Conservation (phyloP, 495 filamentous ascomycete genomes). For the Trichoderma erinaceum region DNA sequence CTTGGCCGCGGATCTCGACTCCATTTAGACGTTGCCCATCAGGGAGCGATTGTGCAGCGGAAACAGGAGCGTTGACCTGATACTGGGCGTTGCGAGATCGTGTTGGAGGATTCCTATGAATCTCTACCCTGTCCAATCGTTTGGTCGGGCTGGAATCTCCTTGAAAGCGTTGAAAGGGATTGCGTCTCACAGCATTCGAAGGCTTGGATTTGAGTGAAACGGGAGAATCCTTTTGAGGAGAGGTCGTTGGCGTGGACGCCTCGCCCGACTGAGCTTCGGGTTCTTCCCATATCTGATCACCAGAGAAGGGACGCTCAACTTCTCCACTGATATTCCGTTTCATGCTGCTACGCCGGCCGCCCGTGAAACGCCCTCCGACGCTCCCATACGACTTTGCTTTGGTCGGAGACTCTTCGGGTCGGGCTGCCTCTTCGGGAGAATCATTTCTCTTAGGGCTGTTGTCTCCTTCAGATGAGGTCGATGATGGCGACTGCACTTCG, state of each 20-base stretch:
- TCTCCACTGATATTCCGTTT: conserved; percentile 55
- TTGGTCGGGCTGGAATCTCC: conserved; percentile 36
- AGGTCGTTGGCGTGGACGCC: conserved; percentile 16
- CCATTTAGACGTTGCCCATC: conserved; percentile 58
- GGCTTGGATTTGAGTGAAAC: conserved; percentile 34
- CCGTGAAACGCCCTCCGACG: conserved; percentile 19
- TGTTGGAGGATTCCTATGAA: conserved; percentile 68
- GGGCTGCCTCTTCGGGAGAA: not conserved
- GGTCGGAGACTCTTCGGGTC: not conserved
- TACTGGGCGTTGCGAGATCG: conserved; percentile 72
- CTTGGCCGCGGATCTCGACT: conserved; percentile 74
- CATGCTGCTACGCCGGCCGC: conserved; percentile 39
- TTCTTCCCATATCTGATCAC: conserved; percentile 88
- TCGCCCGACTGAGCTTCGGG: conserved; percentile 43
- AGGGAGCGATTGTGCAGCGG: conserved; percentile 24
- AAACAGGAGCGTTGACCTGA: conserved; percentile 52
- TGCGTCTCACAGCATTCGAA: conserved; percentile 54
- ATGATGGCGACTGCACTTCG: conserved; percentile 41
- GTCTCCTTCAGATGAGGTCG: conserved; percentile 44
- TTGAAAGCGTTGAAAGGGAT: conserved; percentile 35
- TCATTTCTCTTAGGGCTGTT: not conserved
- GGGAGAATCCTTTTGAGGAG: conserved; percentile 26
- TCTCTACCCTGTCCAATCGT: conserved; percentile 60
- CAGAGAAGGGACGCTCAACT: conserved; percentile 52
- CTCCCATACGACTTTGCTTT: conserved; percentile 22